Conservation (phyloP, 345 rosid species). For the Eutrema japonicum region DNA sequence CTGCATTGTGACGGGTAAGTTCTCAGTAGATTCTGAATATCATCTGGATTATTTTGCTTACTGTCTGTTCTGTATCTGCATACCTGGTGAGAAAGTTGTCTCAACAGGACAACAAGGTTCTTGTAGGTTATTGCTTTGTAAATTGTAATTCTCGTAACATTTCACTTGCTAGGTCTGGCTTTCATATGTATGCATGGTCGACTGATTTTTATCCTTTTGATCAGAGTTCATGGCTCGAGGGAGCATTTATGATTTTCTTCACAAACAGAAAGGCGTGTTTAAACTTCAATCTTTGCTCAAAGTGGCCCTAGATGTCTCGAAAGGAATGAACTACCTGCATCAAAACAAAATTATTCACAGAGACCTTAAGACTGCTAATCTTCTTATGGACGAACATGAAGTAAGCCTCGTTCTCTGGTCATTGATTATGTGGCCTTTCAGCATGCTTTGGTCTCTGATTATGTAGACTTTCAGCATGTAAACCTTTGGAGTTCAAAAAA, state of each 20-base stretch:
- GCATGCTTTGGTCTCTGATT: not conserved
- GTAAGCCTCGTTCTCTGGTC: conserved; percentile 51
- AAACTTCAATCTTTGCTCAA: conserved; percentile 79
- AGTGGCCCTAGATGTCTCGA: conserved; percentile 84
- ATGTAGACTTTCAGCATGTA: not conserved
- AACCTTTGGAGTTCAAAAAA: not conserved
- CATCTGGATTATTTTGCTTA: not conserved
- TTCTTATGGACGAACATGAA: conserved; percentile 97
- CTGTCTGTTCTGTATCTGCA: not conserved
- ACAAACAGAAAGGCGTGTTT: conserved; percentile 80
- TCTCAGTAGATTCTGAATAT: conserved; percentile 22
- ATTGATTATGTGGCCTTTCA: not conserved
- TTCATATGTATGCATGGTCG: conserved; percentile 2
- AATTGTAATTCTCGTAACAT: conserved; percentile 25
- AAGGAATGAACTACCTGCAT: conserved; percentile 97
- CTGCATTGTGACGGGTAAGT: conserved; percentile 89
- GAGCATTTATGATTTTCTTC: conserved; percentile 87
- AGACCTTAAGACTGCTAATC: conserved; percentile 97
- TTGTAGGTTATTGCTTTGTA: conserved; percentile 20
- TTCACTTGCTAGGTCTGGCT: conserved; percentile 32
- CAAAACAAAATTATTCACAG: conserved; percentile 94
- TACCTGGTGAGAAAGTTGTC: conserved; percentile 20
- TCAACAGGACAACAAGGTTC: conserved; percentile 25
- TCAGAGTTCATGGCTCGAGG: conserved; percentile 95
- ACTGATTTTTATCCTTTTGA: conserved; percentile 35